Percentiles rank a stretch among this genome's conserved stretches.
Evolutionary conservation across 2,329 filamentous ascomycete genomes (phyloP).

Genomic region (Colletotrichum sp.): DNA sequence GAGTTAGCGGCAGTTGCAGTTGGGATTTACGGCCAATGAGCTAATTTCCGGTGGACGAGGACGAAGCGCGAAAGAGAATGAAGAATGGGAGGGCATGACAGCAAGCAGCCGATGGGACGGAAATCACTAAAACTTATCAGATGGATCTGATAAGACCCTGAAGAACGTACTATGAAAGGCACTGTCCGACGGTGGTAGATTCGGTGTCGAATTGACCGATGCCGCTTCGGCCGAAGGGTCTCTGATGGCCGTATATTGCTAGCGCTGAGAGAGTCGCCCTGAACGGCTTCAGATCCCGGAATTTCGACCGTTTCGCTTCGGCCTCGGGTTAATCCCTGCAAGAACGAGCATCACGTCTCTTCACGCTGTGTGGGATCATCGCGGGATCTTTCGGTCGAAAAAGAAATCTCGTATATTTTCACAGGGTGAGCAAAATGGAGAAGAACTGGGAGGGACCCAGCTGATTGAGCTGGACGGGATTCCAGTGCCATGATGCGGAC

Average conservation of each 20-base stretch:
- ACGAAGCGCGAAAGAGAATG: not conserved
- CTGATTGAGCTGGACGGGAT: not conserved
- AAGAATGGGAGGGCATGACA: not conserved
- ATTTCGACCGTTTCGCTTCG: not conserved
- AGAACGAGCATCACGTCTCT: not conserved
- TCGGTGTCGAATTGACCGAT: conserved; percentile 3
- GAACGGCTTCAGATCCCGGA: not conserved
- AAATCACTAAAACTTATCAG: conserved; percentile 30
- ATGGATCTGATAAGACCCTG: conserved; percentile 38
- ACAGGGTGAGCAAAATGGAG: not conserved
- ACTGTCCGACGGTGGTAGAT: not conserved
- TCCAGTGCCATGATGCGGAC: not conserved
- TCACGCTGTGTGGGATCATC: not conserved
- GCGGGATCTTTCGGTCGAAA: not conserved
- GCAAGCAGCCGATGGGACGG: not conserved
- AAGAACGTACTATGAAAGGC: not conserved
- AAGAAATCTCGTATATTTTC: not conserved
- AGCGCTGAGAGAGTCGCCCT: not conserved
- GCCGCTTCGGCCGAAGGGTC: conserved; percentile 3
- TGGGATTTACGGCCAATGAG: not conserved
- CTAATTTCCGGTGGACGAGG: not conserved
- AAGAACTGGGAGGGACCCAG: not conserved
- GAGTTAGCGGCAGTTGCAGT: not conserved
- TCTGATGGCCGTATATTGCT: not conserved
- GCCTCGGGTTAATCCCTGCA: not conserved